Evolutionary conservation across 176 grass and related monocot genomes (phyloP).

Genomic region (Poa pratensis): DNA sequence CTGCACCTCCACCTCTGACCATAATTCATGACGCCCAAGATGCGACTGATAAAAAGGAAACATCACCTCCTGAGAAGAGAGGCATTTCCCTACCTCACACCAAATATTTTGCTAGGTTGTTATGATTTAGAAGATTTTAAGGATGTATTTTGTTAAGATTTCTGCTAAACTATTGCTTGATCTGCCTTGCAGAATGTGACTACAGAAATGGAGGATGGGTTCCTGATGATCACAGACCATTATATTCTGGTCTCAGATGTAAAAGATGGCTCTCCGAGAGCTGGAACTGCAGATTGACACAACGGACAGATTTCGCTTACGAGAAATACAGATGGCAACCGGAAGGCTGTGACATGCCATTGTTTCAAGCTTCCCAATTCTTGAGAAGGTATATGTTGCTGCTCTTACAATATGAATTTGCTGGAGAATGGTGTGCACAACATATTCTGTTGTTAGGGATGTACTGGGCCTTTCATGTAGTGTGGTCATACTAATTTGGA

Average conservation of each 20-base stretch:
- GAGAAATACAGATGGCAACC: constrained; percentile 81
- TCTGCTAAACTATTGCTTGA: background rate
- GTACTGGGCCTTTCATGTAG: background rate
- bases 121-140: background rate
- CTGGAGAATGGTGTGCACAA: background rate
- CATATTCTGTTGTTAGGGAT: background rate
- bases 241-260: constrained; percentile 75
- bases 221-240: constrained; percentile 46
- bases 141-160: background rate
- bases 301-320: constrained; percentile 57
- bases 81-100: constrained; percentile 28
- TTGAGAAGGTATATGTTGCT: constrained; percentile 49
- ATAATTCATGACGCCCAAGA: background rate
- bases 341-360: constrained; percentile 53
- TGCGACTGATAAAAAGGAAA: background rate
- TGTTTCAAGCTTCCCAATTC: constrained; percentile 53
- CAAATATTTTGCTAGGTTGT: background rate
- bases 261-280: constrained; percentile 66
- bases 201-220: constrained; percentile 71
- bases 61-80: constrained; percentile 34
- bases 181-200: constrained; percentile 58
- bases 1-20: constrained; percentile 30
- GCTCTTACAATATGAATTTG: background rate
- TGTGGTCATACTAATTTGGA: constrained; percentile 19
- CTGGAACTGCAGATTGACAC: constrained; percentile 71